Percentiles rank a stretch among this genome's conserved stretches.
Conservation (phyloP, 306 rosid genomes). For the Dryas octopetala region DNA sequence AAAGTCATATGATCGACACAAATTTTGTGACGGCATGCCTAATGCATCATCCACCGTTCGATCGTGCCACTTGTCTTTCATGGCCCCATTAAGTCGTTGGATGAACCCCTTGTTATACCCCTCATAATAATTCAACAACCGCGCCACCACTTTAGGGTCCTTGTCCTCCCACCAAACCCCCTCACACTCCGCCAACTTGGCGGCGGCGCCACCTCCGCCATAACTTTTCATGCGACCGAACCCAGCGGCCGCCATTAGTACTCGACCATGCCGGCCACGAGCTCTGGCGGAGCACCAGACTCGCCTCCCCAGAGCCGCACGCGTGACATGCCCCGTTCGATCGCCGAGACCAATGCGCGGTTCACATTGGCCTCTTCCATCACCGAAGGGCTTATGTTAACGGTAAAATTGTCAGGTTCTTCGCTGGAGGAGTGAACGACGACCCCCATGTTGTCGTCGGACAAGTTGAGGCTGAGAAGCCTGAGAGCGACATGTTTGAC, state of each 20-base stretch:
- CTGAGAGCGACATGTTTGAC: constrained; percentile 47
- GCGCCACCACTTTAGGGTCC: constrained; percentile 44
- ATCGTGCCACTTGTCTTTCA: constrained; percentile 60
- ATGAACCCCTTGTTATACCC: constrained; percentile 49
- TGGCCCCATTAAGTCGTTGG: constrained; percentile 59
- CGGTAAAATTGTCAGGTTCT: constrained; percentile 13
- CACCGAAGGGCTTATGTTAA: constrained; percentile 43
- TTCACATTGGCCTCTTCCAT: constrained; percentile 32
- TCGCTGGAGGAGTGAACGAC: not conserved
- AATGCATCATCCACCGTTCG: constrained; percentile 41
- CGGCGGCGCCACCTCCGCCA: not conserved
- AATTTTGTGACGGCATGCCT: constrained; percentile 32
- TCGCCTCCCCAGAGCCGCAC: constrained; percentile 59
- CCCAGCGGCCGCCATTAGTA: constrained; percentile 36
- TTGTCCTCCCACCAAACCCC: constrained; percentile 43
- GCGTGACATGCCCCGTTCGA: constrained; percentile 54
- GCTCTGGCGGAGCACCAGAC: constrained; percentile 41
- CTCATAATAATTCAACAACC: constrained; percentile 40
- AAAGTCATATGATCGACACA: constrained; percentile 34
- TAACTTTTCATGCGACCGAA: constrained; percentile 12
- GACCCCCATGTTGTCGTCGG: not conserved
- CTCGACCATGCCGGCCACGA: constrained; percentile 63
- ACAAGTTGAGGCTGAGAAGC: constrained; percentile 29
- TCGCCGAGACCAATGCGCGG: constrained; percentile 29
- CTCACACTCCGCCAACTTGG: constrained; percentile 21